Conservation (phyloP, 2,329 filamentous ascomycete species). For the Ophiostoma sp. region DNA sequence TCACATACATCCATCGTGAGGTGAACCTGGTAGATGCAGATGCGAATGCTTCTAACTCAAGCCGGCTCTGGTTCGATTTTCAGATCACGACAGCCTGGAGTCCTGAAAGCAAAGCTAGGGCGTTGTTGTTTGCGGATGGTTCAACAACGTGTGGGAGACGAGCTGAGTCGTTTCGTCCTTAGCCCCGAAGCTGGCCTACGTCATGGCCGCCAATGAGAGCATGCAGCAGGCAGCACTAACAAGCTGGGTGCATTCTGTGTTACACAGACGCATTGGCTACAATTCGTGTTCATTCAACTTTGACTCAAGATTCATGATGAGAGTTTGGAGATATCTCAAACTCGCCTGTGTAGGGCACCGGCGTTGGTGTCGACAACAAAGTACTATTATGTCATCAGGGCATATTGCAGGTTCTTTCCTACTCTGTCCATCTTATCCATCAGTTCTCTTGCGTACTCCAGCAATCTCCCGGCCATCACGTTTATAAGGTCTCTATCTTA, state of each 20-base stretch:
- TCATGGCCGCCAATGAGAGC: slow-evolving; percentile 12
- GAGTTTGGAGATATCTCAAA: no score
- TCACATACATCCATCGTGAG: slow-evolving; percentile 20
- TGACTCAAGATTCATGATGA: no score
- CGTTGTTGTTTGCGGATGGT: not conserved
- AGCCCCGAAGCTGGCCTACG: not conserved
- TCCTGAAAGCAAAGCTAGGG: no score
- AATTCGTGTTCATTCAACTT: not conserved
- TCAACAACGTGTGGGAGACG: not conserved
- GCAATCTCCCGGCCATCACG: no score
- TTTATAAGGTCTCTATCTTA: not conserved
- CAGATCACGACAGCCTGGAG: no score
- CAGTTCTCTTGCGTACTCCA: no score
- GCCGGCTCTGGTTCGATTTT: no score
- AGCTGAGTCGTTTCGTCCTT: not conserved
- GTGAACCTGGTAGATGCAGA: not conserved
- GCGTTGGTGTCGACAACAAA: not conserved
- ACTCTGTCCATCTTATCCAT: no score
- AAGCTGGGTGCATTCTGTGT: not conserved
- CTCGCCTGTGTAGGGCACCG: not conserved
- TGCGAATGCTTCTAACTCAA: not conserved
- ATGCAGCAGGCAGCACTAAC: not conserved
- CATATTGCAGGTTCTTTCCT: not conserved
- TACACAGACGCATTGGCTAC: no score
- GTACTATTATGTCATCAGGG: not conserved